Conservation (phyloP, 345 rosid species). For the Gossypium australe region DNA sequence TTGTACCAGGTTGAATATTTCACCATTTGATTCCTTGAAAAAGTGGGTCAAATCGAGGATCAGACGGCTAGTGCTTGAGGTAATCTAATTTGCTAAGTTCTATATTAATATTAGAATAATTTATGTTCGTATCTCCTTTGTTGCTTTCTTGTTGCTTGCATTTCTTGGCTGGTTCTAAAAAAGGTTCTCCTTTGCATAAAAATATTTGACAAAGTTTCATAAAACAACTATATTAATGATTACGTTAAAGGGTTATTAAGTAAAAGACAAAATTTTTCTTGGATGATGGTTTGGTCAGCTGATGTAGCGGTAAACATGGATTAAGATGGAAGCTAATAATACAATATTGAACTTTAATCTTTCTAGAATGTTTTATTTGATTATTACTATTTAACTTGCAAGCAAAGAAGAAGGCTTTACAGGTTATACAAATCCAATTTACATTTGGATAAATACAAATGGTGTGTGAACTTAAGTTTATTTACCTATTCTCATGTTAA, state of each 20-base stretch:
- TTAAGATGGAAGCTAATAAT: conserved; percentile 8
- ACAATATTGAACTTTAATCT: too few relatives aligned
- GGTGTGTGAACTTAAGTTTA: neutral
- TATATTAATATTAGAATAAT: neutral
- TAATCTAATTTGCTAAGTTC: neutral
- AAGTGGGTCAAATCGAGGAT: neutral
- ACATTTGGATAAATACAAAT: neutral
- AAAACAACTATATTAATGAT: neutral
- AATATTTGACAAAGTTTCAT: neutral
- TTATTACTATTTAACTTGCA: neutral
- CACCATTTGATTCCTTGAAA: neutral
- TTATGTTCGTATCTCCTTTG: neutral
- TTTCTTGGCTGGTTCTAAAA: conserved; percentile 12
- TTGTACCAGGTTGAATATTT: neutral
- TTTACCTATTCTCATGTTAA: neutral
- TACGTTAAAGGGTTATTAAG: neutral
- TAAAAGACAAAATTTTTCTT: neutral
- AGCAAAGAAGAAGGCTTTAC: neutral
- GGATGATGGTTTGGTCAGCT: conserved; percentile 8
- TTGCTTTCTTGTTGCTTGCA: neutral
- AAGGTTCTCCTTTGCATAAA: neutral
- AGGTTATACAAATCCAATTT: neutral
- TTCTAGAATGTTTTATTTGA: neutral
- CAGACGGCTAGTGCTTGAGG: neutral
- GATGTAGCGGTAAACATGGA: conserved; percentile 9